Percentiles rank a stretch among this genome's conserved stretches.
Evolutionary conservation across 31 red algal genomes (phyloP).

Genomic region (Odonthalia washingtoniensis): DNA sequence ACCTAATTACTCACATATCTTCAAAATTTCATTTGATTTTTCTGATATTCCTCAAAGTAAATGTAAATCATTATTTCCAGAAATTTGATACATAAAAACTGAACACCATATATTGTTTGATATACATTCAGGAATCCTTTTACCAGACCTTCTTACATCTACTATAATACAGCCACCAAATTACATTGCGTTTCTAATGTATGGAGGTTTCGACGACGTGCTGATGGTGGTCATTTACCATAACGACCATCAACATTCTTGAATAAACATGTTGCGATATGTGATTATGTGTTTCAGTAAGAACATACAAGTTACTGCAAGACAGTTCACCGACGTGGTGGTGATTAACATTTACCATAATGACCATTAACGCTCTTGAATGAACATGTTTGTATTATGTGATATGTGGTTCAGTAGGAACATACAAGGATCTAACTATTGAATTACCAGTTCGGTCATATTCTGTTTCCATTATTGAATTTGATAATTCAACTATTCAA

Average conservation of each 20-base stretch:
- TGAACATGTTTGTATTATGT: too few relatives aligned
- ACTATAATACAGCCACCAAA: slow-evolving; percentile 50
- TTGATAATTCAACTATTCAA: too few relatives aligned
- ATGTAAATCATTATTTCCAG: slow-evolving; percentile 7
- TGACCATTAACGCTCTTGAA: too few relatives aligned
- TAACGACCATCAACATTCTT: slow-evolving; percentile 76
- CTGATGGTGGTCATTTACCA: slow-evolving; percentile 54
- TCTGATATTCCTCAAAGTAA: slow-evolving; percentile 44
- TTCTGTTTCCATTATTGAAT: too few relatives aligned
- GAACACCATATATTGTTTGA: slow-evolving; percentile 74
- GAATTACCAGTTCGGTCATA: too few relatives aligned
- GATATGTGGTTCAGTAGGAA: slow-evolving; percentile 48
- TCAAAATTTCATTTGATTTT: not conserved
- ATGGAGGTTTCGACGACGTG: slow-evolving; percentile 64
- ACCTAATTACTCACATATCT: slow-evolving; percentile 51
- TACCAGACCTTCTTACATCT: slow-evolving; percentile 70
- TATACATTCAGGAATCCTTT: slow-evolving; percentile 64
- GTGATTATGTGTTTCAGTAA: not conserved
- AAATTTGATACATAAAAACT: slow-evolving; percentile 49
- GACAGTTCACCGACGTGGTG: too few relatives aligned
- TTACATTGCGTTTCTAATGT: slow-evolving; percentile 32
- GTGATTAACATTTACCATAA: too few relatives aligned
- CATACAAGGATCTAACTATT: slow-evolving; percentile 67
- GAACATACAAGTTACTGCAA: too few relatives aligned
- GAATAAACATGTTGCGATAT: slow-evolving; percentile 36